Base-by-base conservation (phyloP, 768 basidiomycete species). In the Lactarius deliciosus region DNA sequence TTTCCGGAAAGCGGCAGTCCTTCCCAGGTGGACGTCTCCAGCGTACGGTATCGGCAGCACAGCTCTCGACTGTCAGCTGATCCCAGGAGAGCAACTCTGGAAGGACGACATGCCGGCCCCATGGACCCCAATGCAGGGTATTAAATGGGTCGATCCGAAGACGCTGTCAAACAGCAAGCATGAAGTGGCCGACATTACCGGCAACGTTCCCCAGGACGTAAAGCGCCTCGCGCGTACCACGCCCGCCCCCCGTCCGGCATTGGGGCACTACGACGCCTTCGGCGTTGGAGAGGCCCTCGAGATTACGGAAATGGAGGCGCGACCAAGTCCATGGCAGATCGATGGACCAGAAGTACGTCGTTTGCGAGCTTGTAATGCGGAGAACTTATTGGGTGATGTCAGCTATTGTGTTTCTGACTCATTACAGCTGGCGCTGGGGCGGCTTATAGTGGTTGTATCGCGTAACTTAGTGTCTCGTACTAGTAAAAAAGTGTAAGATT, bases 371-470 rank as follows among this genome's bases (percentile, higher is more conserved):
- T 11, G 75, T 80, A 57, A 86, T 89, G 56, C 80, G 81, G 60
- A 86, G 86, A 78, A 81, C 1, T 36, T 40, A 50, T 15, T 28
- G 1, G 34, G 50, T 61, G 28, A 43, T 30, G 18, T 32, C 50
- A 18, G 8, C 47, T 43, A 25, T 34, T 4, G 41, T 22, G 45
- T 53, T 43, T 32, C 28, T 20, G 50, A 22, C 43, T 60, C 7
- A 15, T 58, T 36, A 22, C 58, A 56, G 43, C 68, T 88, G 89
- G 82, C 64, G 87, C 87, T 30, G 86, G 86, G 2, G 88, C 89
- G 84, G 79, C 90, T 18, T 89, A 90, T 69, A 89, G 90, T n/a
- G 89, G 86, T 45, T 88, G 87, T 63, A 74, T 91, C 40, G 86
- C 88, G 55, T 30, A 30, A 30, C 30, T 30, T 30, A 30, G 30